Conservation (phyloP, 495 filamentous ascomycete species). For the Melanomma pulvis-pyrius region DNA sequence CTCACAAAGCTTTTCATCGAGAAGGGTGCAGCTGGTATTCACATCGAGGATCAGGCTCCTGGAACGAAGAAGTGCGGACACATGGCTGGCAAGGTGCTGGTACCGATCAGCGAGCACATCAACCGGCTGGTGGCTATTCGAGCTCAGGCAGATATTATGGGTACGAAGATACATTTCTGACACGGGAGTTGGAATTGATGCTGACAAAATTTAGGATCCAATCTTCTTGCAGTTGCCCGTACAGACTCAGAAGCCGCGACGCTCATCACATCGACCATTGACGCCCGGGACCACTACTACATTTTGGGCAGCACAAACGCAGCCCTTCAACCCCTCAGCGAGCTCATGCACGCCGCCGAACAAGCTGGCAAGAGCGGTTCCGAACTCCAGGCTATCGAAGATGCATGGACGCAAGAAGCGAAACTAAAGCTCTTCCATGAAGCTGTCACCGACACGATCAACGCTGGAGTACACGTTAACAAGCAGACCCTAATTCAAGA, state of each 20-base stretch:
- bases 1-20: conserved; percentile 97
- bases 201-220: conserved; percentile 57
- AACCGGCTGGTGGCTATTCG: conserved; percentile 96
- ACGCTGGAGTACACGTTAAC: conserved; percentile 62
- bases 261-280: conserved; percentile 94
- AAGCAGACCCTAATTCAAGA: conserved; percentile 66
- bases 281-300: conserved; percentile 91
- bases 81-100: conserved; percentile 98
- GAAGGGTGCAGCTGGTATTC: conserved; percentile 94
- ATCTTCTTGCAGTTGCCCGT: conserved; percentile 87
- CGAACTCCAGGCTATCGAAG: conserved; percentile 88
- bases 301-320: conserved; percentile 89
- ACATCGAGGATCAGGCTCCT: conserved; percentile 98
- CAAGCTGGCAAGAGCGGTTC: conserved; percentile 76
- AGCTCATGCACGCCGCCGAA: conserved; percentile 89
- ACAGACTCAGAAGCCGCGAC: conserved; percentile 98
- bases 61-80: conserved; percentile 99
- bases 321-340: conserved; percentile 77
- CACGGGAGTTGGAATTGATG: conserved; percentile 16
- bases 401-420: conserved; percentile 81
- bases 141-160: conserved; percentile 99
- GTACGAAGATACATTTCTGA: conserved; percentile 44
- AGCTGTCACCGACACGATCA: conserved; percentile 82
- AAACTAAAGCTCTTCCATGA: conserved; percentile 88
- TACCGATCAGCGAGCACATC: conserved; percentile 97